A percentile compares a stretch with the other conserved stretches of the same genome.
These are phyloP conservation scores for Clonostachys rhizophaga DNA, from an alignment of 2,329 filamentous ascomycete species.

Conservation along the genomic window DNA sequence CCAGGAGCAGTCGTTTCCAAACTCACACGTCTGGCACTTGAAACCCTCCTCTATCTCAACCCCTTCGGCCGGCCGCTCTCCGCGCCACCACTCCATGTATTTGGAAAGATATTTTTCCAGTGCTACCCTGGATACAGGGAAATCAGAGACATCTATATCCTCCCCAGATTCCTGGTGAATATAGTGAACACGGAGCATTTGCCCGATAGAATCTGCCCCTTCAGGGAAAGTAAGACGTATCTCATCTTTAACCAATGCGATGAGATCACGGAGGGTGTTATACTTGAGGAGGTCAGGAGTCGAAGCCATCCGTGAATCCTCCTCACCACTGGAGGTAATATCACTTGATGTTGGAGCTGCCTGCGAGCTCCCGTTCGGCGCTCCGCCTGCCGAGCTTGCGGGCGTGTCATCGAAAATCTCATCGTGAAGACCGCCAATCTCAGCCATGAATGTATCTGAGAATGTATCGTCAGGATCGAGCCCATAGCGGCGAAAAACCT, in stretches of 20 bases:
- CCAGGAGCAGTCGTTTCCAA: slow-evolving; percentile 76
- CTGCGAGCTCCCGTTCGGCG: background rate
- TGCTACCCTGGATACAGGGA: slow-evolving; percentile 60
- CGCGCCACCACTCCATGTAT: slow-evolving; percentile 86
- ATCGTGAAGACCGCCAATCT: slow-evolving; percentile 66
- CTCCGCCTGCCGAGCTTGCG: background rate
- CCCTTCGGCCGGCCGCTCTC: slow-evolving; percentile 65
- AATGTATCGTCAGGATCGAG: slow-evolving; percentile 64
- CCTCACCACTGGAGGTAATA: too few species aligned
- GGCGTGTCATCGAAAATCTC: slow-evolving; percentile 52
- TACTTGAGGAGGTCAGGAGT: slow-evolving; percentile 36
- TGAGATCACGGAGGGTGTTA: slow-evolving; percentile 38
- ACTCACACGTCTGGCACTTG: slow-evolving; percentile 85
- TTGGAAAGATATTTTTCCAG: slow-evolving; percentile 63
- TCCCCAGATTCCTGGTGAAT: slow-evolving; percentile 46
- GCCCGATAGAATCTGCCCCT: slow-evolving; percentile 40
- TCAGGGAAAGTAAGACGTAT: slow-evolving; percentile 46
- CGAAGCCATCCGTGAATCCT: slow-evolving; percentile 1
- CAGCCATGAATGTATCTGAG: slow-evolving; percentile 73
- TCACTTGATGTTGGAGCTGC: background rate
- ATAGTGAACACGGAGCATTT: slow-evolving; percentile 50
- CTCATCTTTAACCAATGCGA: slow-evolving; percentile 39
- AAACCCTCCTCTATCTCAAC: slow-evolving; percentile 81
- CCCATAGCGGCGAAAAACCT: slow-evolving; percentile 67
- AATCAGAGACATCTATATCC: slow-evolving; percentile 49